Evolutionary conservation across 306 rosid species (phyloP).

Genomic region (Casuarina cunninghamiana): DNA sequence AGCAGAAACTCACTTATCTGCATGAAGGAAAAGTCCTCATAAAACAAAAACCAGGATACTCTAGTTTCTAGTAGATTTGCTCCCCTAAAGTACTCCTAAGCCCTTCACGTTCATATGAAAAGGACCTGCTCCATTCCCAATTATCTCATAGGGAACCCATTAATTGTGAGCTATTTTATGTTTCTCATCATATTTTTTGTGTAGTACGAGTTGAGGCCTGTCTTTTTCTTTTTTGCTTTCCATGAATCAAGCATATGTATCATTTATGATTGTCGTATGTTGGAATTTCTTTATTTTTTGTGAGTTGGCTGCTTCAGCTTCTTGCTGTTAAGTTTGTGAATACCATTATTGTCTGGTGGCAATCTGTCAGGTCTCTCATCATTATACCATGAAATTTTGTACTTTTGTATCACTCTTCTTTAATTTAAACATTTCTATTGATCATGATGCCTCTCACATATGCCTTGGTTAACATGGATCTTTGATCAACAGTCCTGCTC

Average conservation of each 20-base stretch:
- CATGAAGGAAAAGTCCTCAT: not conserved
- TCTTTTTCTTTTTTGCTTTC: not conserved
- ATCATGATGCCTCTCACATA: not conserved
- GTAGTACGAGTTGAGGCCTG: not conserved
- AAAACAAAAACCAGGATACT: not conserved
- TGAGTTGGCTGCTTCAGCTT: not conserved
- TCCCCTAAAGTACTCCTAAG: not conserved
- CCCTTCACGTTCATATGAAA: no score
- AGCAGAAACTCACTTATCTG: not conserved
- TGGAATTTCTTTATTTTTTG: slow-evolving; percentile 5
- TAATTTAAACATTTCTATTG: slow-evolving; percentile 16
- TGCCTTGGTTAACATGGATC: slow-evolving; percentile 27
- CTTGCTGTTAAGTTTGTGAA: slow-evolving; percentile 3
- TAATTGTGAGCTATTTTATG: not conserved
- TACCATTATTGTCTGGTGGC: not conserved
- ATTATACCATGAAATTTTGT: not conserved
- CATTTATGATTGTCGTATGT: not conserved
- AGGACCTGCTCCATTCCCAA: not conserved
- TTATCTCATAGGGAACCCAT: no score
- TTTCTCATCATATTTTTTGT: not conserved
- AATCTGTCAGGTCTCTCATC: not conserved
- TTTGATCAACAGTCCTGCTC: slow-evolving; percentile 87
- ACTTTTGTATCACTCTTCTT: slow-evolving; percentile 1
- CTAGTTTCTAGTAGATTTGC: not conserved
- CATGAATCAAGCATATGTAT: not conserved